Percentiles rank a stretch among this genome's conserved stretches.
phyloP scores from a whole-genome alignment of 306 rosid genomes.

The Dicorynia guianensis region DNA sequence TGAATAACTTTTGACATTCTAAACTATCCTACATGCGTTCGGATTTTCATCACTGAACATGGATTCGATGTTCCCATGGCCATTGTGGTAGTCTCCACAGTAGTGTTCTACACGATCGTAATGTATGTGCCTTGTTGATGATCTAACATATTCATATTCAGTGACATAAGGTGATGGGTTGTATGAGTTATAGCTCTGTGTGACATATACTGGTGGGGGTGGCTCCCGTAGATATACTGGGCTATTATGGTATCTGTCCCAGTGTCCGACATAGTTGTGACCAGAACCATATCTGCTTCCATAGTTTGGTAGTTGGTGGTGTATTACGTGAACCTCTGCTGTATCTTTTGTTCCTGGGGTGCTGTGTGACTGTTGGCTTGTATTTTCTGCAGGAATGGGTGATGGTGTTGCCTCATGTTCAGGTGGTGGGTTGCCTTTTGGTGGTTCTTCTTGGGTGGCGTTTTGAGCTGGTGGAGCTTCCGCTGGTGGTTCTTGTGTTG shows the following conservation, averaged over 20 bases:
- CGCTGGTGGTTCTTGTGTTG: slow-evolving; percentile 30
- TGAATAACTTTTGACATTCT: slow-evolving; percentile 9
- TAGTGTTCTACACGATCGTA: slow-evolving; percentile 54
- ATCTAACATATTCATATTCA: slow-evolving; percentile 65
- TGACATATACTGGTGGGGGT: slow-evolving; percentile 48
- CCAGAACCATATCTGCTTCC: slow-evolving; percentile 49
- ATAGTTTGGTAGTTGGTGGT: slow-evolving; percentile 54
- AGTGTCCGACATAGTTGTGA: slow-evolving; percentile 45
- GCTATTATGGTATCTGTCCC: slow-evolving; percentile 46
- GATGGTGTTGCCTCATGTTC: slow-evolving; percentile 49
- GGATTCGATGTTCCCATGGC: slow-evolving; percentile 62
- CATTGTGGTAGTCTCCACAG: slow-evolving; percentile 52
- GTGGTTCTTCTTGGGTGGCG: slow-evolving; percentile 34
- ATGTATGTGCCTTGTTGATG: slow-evolving; percentile 57
- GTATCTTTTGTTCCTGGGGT: slow-evolving; percentile 41
- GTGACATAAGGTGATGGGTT: slow-evolving; percentile 65
- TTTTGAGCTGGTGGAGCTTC: slow-evolving; percentile 43
- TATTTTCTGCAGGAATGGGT: slow-evolving; percentile 36
- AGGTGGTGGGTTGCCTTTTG: slow-evolving; percentile 39
- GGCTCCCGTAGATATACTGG: slow-evolving; percentile 46
- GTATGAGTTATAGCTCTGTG: slow-evolving; percentile 73
- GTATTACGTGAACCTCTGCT: slow-evolving; percentile 56
- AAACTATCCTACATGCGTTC: slow-evolving; percentile 81
- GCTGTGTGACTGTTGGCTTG: slow-evolving; percentile 43
- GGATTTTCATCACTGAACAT: slow-evolving; percentile 97